A percentile compares a stretch with the other conserved stretches of the same genome.
Evolutionary conservation across 257 asterid genomes (phyloP).

Genomic region (Nemophila menziesii): DNA sequence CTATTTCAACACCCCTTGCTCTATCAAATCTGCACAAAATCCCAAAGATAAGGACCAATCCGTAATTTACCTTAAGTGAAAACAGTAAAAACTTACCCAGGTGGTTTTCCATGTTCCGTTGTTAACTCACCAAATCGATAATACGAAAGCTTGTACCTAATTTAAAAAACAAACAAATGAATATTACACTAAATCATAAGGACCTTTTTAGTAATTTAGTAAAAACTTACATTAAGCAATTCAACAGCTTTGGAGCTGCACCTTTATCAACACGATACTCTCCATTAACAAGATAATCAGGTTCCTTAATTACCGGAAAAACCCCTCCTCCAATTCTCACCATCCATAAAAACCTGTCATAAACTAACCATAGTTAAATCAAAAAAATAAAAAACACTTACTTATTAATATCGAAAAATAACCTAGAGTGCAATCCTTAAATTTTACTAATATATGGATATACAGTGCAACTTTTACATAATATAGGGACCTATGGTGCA

Average conservation of each 20-base stretch:
- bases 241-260: constrained; percentile 96
- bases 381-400: no score
- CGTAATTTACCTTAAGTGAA: background rate
- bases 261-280: constrained; percentile 98
- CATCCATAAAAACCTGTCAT: constrained; percentile 92
- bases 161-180: constrained; percentile 1
- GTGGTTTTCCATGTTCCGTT: constrained; percentile 90
- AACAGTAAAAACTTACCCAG: constrained; percentile 52
- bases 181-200: constrained; percentile 3
- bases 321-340: constrained; percentile 98
- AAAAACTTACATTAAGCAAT: constrained; percentile 85
- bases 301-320: constrained; percentile 91
- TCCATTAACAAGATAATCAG: constrained; percentile 98
- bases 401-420: no score
- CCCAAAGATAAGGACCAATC: background rate
- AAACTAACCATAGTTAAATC: no score
- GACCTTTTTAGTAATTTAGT: no score
- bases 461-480: no score
- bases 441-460: no score
- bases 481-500: no score
- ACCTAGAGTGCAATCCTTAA: no score
- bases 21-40: constrained; percentile 58
- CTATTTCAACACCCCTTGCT: constrained; percentile 97
- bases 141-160: constrained; percentile 89
- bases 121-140: constrained; percentile 96